Base-by-base conservation (phyloP, 169 alveolate genomes). In the Eimeria praecox region DNA sequence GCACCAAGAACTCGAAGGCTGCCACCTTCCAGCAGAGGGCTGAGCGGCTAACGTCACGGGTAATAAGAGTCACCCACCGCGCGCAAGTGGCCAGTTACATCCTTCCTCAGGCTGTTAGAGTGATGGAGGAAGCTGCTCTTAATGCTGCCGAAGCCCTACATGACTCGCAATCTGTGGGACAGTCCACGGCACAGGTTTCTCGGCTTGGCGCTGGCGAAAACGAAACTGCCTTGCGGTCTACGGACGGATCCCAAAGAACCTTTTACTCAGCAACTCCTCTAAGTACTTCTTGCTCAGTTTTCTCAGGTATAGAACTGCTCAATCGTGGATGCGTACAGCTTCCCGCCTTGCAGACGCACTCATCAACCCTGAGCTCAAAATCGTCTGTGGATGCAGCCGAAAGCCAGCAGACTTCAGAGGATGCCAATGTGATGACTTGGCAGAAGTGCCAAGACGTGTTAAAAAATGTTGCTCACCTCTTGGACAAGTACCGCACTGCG, bases 301-400 rank as follows among this genome's bases (percentile, higher is more conserved):
- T 87, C 64, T 16, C 94, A 22, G 94, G 94, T 83, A 83, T 87
- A 35, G 94, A 87, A 83, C 64, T 87, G 94, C 83, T 87, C 27
- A 40, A 40, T 66, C 66, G 83, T 22, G 94, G 94, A 22, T 87
- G 94, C 46, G 94, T 64, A 46, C 83, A 87, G 83, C 64, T 64
- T 30, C 83, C 83, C 71, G 83, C 94, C 30, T 40, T 87, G 80
- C 82, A 64, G 30, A 59, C 83, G 75, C 78, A 38, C 56, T 18
- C 62, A 20, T 27, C 80, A 42, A 44, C 16, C 20, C 44, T 27
- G 83, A 6, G 30, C 27, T 24, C 83, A 59, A 24, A 33, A 9
- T 30, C 52, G 18, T 59, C 94, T 40, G 49, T 62, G 42, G 83
- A 49, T 38, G 62, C 78, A 18, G 27, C 62, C 12, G 42, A 38